phyloP scores from a whole-genome alignment of 2,329 filamentous ascomycete species.

The Dothideomycetes sp. region DNA sequence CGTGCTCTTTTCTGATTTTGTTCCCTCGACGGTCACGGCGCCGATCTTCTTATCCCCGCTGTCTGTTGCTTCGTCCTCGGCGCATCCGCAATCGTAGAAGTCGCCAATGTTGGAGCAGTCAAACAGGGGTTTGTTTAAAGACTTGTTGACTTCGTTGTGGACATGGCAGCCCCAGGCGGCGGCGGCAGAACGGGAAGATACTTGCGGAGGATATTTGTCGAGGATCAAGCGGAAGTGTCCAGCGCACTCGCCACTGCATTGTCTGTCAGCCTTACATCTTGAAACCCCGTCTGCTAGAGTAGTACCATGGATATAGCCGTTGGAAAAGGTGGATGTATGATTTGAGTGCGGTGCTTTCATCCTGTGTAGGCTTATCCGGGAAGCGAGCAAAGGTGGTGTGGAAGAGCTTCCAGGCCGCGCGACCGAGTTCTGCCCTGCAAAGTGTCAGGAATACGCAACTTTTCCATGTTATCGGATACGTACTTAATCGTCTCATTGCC shows the following conservation, averaged over 20 bases:
- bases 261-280: slow-evolving; percentile 2
- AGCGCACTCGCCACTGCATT: slow-evolving; percentile 49
- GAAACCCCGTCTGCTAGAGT: background rate
- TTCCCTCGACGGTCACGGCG: slow-evolving; percentile 14
- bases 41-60: slow-evolving; percentile 7
- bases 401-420: slow-evolving; percentile 55
- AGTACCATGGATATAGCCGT: slow-evolving; percentile 51
- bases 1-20: slow-evolving; percentile 20
- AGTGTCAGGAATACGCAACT: slow-evolving; percentile 1
- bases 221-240: slow-evolving; percentile 51
- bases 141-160: slow-evolving; percentile 55
- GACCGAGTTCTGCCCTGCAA: slow-evolving; percentile 48
- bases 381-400: slow-evolving; percentile 58
- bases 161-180: slow-evolving; percentile 57
- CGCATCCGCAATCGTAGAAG: slow-evolving; percentile 57
- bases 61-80: slow-evolving; percentile 25
- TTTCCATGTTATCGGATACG: slow-evolving; percentile 13
- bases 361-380: slow-evolving; percentile 49
- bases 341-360: slow-evolving; percentile 48
- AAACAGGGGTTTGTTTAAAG: slow-evolving; percentile 49
- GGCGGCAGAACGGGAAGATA: slow-evolving; percentile 49
- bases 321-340: slow-evolving; percentile 55
- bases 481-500: slow-evolving; percentile 75
- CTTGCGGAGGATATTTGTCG: slow-evolving; percentile 52
- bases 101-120: slow-evolving; percentile 55